Conservation (phyloP, 805 yeast genomes). For the Wickerhamiella dianesei region DNA sequence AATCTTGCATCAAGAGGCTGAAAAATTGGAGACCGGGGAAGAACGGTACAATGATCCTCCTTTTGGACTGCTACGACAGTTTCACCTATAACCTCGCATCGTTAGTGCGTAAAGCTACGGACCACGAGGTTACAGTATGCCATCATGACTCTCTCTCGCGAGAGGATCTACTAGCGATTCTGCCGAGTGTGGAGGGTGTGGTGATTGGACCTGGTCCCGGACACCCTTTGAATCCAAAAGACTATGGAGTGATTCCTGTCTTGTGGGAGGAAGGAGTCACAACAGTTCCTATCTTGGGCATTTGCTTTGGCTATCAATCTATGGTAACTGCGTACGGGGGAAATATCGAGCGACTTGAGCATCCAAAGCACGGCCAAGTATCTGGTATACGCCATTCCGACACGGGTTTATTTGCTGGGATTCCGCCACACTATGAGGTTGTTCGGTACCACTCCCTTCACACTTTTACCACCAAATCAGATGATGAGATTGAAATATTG, state of each 20-base stretch:
- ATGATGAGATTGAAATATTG: constrained; percentile 27
- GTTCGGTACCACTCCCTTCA: constrained; percentile 84
- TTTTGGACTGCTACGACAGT: constrained; percentile 90
- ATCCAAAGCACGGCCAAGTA: constrained; percentile 78
- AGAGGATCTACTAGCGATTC: constrained; percentile 27
- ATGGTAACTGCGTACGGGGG: constrained; percentile 54
- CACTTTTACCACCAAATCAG: constrained; percentile 84
- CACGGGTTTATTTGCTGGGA: constrained; percentile 30
- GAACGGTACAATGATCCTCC: constrained; percentile 31
- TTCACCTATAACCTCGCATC: constrained; percentile 71
- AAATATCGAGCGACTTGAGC: constrained; percentile 35
- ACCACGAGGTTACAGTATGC: constrained; percentile 36
- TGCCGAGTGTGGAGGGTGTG: constrained; percentile 53
- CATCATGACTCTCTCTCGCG: constrained; percentile 44
- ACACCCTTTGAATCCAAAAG: constrained; percentile 48
- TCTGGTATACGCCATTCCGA: constrained; percentile 33
- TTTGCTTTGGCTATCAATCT: constrained; percentile 87
- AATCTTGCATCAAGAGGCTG: background rate
- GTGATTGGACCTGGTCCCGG: constrained; percentile 98
- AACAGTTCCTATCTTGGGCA: constrained; percentile 64
- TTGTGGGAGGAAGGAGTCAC: constrained; percentile 32
- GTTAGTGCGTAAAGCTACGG: constrained; percentile 42
- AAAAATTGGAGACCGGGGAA: background rate
- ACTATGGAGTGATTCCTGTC: constrained; percentile 57
- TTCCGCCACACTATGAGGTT: constrained; percentile 39